Conservation (phyloP, 208 protist genomes). For the Leishmania tarentolae region DNA sequence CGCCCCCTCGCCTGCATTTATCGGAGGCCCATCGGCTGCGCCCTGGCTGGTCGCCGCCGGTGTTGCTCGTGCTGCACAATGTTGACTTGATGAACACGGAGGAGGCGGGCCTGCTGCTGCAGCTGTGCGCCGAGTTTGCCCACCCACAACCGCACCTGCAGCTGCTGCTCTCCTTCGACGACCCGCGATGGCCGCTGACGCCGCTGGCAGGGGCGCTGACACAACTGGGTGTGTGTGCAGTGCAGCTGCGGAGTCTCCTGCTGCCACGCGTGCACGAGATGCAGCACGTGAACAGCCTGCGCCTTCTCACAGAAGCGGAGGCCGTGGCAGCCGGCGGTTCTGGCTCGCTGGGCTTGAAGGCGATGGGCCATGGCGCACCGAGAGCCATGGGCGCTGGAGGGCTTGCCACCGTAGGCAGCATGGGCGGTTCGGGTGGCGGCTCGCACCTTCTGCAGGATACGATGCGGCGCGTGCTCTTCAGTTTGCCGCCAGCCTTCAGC, state of each 20-base stretch:
- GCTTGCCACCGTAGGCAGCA: neutral
- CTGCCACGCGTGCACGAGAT: constrained; percentile 71
- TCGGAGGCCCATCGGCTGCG: constrained; percentile 5
- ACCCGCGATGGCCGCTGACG: constrained; percentile 54
- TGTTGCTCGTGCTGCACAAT: constrained; percentile 69
- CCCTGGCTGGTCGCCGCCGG: constrained; percentile 20
- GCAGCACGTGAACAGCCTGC: constrained; percentile 40
- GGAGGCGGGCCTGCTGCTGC: constrained; percentile 35
- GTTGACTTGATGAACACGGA: constrained; percentile 60
- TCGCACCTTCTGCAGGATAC: constrained; percentile 77
- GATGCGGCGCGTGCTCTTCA: constrained; percentile 75
- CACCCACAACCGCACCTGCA: constrained; percentile 42
- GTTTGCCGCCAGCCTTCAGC: constrained; percentile 66
- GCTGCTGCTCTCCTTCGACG: constrained; percentile 65
- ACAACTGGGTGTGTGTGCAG: constrained; percentile 37
- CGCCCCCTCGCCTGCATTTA: constrained; percentile 9
- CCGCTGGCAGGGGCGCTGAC: constrained; percentile 34
- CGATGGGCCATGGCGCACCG: constrained; percentile 7
- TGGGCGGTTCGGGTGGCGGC: neutral
- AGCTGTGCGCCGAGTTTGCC: constrained; percentile 44
- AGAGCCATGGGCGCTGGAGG: neutral
- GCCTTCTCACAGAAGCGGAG: constrained; percentile 64
- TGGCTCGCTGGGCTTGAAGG: neutral
- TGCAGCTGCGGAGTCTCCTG: constrained; percentile 66
- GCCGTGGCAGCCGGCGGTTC: constrained; percentile 27